These are phyloP conservation scores for Aspergillus carlsbadensis DNA, from an alignment of 495 filamentous ascomycete genomes.

Conservation along the genomic window DNA sequence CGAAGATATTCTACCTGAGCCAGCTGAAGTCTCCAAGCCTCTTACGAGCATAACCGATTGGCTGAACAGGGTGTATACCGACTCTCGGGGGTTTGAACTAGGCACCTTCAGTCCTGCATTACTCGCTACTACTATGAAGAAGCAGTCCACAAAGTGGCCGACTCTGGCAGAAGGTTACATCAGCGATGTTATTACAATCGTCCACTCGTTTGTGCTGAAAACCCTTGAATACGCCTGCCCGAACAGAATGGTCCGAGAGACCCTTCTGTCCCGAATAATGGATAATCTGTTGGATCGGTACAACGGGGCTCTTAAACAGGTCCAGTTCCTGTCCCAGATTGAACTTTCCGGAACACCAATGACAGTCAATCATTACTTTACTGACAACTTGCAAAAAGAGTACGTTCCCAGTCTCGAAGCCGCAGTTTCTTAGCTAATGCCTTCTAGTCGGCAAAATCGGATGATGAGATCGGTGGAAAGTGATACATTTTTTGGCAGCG, in stretches of 20 bases:
- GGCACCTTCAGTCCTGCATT: constrained; percentile 40
- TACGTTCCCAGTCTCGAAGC: constrained; percentile 18
- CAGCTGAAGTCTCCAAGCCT: too few species aligned
- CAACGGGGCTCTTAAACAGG: constrained; percentile 38
- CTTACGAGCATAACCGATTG: constrained; percentile 24
- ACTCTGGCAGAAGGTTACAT: constrained; percentile 44
- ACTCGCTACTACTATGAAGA: constrained; percentile 45
- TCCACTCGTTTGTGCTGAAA: constrained; percentile 48
- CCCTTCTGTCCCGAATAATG: constrained; percentile 40
- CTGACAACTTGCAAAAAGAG: constrained; percentile 43
- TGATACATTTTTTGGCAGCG: too few species aligned
- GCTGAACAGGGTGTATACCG: constrained; percentile 26
- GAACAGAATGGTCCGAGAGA: constrained; percentile 35
- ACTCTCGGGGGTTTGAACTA: constrained; percentile 36
- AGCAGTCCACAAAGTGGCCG: constrained; percentile 56
- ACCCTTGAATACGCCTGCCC: constrained; percentile 34
- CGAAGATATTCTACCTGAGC: too few species aligned
- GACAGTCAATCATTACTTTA: constrained; percentile 57
- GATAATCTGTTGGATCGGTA: constrained; percentile 45
- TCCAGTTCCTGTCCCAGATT: constrained; percentile 45
- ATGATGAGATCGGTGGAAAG: not conserved
- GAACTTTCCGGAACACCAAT: constrained; percentile 44
- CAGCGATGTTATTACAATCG: constrained; percentile 37
- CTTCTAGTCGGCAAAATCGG: not conserved
- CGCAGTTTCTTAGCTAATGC: not conserved